These are phyloP conservation scores for Porphyrellus cyaneotinctus DNA, from an alignment of 768 basidiomycete genomes.

Conservation along the genomic window DNA sequence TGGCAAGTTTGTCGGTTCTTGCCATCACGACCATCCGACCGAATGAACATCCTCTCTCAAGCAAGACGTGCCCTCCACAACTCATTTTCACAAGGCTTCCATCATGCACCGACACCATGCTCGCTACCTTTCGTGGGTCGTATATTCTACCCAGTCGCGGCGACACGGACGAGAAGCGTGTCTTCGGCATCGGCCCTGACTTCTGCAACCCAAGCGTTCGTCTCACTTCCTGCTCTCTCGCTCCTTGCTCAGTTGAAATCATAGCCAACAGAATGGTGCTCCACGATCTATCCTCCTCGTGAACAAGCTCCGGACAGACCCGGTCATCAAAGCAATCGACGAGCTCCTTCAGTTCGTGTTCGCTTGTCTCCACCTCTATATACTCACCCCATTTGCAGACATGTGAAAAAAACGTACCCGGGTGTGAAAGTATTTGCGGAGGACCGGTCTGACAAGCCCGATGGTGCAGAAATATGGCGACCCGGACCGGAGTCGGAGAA, in stretches of 20 bases:
- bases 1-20: constrained; percentile 6
- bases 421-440: constrained; percentile 64
- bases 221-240: constrained; percentile 7
- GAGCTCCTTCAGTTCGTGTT: constrained; percentile 61
- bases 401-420: constrained; percentile 54
- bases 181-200: constrained; percentile 12
- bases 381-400: constrained; percentile 35
- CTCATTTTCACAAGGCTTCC: constrained; percentile 16
- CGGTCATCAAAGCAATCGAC: constrained; percentile 72
- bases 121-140: constrained; percentile 1
- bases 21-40: not conserved
- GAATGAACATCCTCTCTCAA: constrained; percentile 19
- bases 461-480: constrained; percentile 62
- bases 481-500: constrained; percentile 49
- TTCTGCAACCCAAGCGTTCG: constrained; percentile 18
- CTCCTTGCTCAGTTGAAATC: constrained; percentile 25
- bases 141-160: not conserved
- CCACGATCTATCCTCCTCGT: constrained; percentile 70
- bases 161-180: constrained; percentile 9
- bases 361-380: not conserved
- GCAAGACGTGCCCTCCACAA: constrained; percentile 21
- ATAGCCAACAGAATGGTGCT: constrained; percentile 30
- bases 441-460: constrained; percentile 61
- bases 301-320: constrained; percentile 75
- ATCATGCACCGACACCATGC: not conserved